A percentile compares a stretch with the other conserved stretches of the same genome.
Conservation (phyloP, 2,329 filamentous ascomycete species). For the Penicillium nordicum region DNA sequence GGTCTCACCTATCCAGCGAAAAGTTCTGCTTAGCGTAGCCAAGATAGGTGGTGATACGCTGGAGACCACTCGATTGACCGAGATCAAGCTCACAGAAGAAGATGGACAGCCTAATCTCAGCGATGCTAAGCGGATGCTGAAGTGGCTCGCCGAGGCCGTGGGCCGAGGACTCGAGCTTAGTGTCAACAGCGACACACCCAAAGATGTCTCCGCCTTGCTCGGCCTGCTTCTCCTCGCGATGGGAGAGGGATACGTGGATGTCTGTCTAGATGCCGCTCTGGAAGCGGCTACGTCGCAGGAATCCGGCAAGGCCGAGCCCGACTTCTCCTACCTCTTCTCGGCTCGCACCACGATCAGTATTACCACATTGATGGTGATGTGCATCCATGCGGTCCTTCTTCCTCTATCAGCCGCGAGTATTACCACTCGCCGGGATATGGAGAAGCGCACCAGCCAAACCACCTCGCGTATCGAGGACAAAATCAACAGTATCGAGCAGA, state of each 20-base stretch:
- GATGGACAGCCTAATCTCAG: slow-evolving; percentile 78
- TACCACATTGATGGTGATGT: slow-evolving; percentile 88
- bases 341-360: slow-evolving; percentile 82
- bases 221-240: slow-evolving; percentile 80
- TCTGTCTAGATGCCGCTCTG: slow-evolving; percentile 64
- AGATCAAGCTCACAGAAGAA: slow-evolving; percentile 86
- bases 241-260: slow-evolving; percentile 74
- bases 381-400: slow-evolving; percentile 84
- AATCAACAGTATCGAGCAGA: slow-evolving; percentile 67
- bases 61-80: slow-evolving; percentile 67
- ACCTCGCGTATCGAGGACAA: slow-evolving; percentile 81
- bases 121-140: slow-evolving; percentile 97
- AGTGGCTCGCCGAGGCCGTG: slow-evolving; percentile 94
- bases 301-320: slow-evolving; percentile 75
- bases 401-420: slow-evolving; percentile 85
- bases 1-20: slow-evolving; percentile 80
- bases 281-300: slow-evolving; percentile 76
- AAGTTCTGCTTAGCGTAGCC: slow-evolving; percentile 84
- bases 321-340: slow-evolving; percentile 75
- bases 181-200: slow-evolving; percentile 81
- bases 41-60: slow-evolving; percentile 68
- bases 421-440: slow-evolving; percentile 84
- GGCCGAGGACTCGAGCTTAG: slow-evolving; percentile 88
- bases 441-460: slow-evolving; percentile 71
- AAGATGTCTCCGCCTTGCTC: slow-evolving; percentile 83